Conservation (phyloP, 2,329 filamentous ascomycete species). For the Monilinia vaccinii-corymbosi region DNA sequence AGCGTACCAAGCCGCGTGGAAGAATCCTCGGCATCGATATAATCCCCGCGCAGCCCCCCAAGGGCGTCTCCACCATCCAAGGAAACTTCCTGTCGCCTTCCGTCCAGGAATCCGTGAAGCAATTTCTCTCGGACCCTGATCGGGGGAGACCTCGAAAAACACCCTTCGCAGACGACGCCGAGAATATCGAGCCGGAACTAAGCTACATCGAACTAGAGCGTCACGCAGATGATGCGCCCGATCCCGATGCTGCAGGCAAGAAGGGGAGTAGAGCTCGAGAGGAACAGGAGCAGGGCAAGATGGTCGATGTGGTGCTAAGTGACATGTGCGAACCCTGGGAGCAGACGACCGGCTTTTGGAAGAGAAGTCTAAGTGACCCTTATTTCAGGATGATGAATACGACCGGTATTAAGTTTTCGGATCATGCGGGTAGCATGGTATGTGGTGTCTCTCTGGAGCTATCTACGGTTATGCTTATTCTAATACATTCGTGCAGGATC, state of each 20-base stretch:
- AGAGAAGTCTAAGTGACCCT: constrained; percentile 88
- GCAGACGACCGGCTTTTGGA: constrained; percentile 67
- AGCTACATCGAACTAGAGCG: constrained; percentile 62
- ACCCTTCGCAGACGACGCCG: constrained; percentile 6
- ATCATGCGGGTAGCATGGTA: constrained; percentile 94
- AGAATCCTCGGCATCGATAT: constrained; percentile 87
- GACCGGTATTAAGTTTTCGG: constrained; percentile 74
- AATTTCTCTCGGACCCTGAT: constrained; percentile 60
- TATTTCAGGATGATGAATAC: constrained; percentile 99
- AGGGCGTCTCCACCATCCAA: constrained; percentile 88
- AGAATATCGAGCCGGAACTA: background rate
- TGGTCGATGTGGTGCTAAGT: constrained; percentile 88
- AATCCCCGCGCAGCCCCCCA: constrained; percentile 83
- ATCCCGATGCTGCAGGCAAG: constrained; percentile 10
- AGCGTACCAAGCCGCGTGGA: constrained; percentile 66
- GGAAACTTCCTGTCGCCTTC: constrained; percentile 76
- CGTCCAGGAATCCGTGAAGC: constrained; percentile 68
- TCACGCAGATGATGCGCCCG: constrained; percentile 27
- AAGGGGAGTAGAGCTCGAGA: constrained; percentile 27
- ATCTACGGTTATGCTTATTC: background rate
- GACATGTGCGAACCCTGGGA: constrained; percentile 99
- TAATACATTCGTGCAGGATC: constrained; percentile 51
- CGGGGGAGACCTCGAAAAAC: constrained; percentile 41
- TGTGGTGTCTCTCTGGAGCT: constrained; percentile 27
- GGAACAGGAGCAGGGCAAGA: constrained; percentile 39